Percentiles rank a stretch among this genome's conserved stretches.
These are phyloP conservation scores for Saposhnikovia divaricata DNA, from an alignment of 129 eudicot species.

Conservation along the genomic window DNA sequence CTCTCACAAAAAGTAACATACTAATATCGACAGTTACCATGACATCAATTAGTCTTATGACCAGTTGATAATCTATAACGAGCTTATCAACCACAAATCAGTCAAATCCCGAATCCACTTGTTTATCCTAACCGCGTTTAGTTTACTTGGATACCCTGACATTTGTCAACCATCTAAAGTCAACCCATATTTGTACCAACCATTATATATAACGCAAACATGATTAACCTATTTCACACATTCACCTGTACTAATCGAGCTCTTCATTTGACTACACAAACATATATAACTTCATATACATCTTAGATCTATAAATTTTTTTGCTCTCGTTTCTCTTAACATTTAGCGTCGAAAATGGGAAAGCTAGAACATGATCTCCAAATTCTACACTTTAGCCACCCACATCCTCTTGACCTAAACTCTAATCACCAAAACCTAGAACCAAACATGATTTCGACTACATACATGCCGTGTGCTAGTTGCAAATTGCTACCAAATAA, in stretches of 20 bases:
- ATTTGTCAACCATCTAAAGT: background rate
- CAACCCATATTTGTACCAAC: background rate
- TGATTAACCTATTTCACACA: background rate
- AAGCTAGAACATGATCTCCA: background rate
- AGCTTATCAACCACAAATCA: background rate
- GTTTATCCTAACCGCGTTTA: background rate
- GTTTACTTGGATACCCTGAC: background rate
- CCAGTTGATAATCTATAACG: background rate
- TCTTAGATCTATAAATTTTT: background rate
- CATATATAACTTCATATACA: background rate
- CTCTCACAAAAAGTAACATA: no score
- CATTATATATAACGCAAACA: background rate
- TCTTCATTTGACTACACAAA: background rate
- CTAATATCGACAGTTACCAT: background rate
- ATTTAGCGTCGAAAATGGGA: background rate
- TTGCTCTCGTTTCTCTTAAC: background rate
- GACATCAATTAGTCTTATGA: background rate
- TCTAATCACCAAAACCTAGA: background rate
- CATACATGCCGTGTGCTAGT: conserved; percentile 21
- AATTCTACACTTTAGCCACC: background rate
- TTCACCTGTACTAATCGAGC: background rate
- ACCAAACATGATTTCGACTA: background rate
- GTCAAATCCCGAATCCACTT: background rate
- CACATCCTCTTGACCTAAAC: background rate
- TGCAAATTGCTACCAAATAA: conserved; percentile 26